Evolutionary conservation across 139 green algal genomes (phyloP).

Genomic region (Chlorella sp.): DNA sequence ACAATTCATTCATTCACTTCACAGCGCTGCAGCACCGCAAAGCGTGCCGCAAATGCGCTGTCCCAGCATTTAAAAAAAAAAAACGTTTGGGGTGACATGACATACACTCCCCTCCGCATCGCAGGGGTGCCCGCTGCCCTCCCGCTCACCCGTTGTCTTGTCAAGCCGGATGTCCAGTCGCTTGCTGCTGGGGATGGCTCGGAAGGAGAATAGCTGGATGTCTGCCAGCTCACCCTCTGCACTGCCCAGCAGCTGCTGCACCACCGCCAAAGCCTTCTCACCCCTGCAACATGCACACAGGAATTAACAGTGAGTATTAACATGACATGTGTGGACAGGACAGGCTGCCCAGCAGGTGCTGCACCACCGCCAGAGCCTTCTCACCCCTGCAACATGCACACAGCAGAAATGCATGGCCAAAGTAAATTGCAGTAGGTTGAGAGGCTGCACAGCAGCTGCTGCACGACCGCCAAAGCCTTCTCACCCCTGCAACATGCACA

Average conservation of each 20-base stretch:
- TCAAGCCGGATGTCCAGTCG: slow-evolving; percentile 72
- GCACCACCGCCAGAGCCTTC: not conserved
- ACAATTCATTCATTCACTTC: no score
- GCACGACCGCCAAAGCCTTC: not conserved
- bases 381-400: not conserved
- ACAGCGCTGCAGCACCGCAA: no score
- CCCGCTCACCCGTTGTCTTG: slow-evolving; percentile 51
- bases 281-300: slow-evolving; percentile 9
- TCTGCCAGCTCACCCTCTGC: slow-evolving; percentile 5
- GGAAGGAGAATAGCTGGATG: slow-evolving; percentile 52
- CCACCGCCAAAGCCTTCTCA: slow-evolving; percentile 34
- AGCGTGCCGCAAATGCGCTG: no score
- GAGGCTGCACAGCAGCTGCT: not conserved
- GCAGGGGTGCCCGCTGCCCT: no score
- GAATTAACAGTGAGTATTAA: no score
- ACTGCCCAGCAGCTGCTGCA: slow-evolving; percentile 24
- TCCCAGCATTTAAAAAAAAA: no score
- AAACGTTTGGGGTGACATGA: no score
- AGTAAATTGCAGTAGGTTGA: no score
- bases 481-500: no score
- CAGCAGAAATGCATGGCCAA: not conserved
- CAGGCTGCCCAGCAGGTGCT: not conserved
- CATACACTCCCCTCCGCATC: no score
- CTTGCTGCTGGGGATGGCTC: slow-evolving; percentile 10
- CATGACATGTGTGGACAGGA: not conserved